Conservation (phyloP, 2,329 filamentous ascomycete genomes). For the Xylaria hypoxylon region DNA sequence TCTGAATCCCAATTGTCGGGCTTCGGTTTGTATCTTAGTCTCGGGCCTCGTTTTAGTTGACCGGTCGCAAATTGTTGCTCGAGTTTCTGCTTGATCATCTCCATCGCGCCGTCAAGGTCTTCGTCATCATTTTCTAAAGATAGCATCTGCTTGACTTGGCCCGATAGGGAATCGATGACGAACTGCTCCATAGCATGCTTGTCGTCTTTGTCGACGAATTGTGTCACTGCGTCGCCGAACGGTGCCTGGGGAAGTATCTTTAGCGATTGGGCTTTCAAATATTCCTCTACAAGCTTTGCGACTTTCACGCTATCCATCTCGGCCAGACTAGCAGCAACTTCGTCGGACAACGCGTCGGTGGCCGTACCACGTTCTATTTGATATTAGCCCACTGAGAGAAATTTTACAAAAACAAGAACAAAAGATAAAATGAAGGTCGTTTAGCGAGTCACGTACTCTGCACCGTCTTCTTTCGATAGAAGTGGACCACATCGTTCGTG, state of each 20-base stretch:
- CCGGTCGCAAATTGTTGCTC: conserved; percentile 79
- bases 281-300: conserved; percentile 88
- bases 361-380: conserved; percentile 55
- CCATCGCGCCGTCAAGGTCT: conserved; percentile 79
- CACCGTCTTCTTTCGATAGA: conserved; percentile 86
- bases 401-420: background rate
- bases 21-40: conserved; percentile 75
- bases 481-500: conserved; percentile 91
- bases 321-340: conserved; percentile 70
- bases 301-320: conserved; percentile 83
- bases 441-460: conserved; percentile 54
- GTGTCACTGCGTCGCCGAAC: conserved; percentile 91
- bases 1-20: conserved; percentile 91
- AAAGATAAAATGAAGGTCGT: background rate
- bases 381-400: conserved; percentile 35
- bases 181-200: conserved; percentile 90
- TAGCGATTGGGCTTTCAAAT: conserved; percentile 88
- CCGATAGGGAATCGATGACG: conserved; percentile 76
- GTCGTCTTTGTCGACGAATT: conserved; percentile 96
- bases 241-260: conserved; percentile 93
- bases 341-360: conserved; percentile 70
- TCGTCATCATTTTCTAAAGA: conserved; percentile 74
- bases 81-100: conserved; percentile 74
- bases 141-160: conserved; percentile 77
- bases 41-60: conserved; percentile 64